Conservation (phyloP, 257 asterid genomes). For the Nicotiana undulata region DNA sequence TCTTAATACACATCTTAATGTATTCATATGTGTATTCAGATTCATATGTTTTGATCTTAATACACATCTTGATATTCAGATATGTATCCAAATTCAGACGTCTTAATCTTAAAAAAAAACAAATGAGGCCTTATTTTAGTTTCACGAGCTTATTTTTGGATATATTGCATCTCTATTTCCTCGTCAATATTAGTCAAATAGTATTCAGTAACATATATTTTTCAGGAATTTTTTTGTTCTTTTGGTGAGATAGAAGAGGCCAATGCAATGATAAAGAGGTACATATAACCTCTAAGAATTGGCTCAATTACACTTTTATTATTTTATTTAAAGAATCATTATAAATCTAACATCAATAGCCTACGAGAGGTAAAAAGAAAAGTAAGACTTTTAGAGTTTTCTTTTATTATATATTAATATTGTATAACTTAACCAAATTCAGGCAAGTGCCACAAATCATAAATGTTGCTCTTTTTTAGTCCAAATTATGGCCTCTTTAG, state of each 20-base stretch:
- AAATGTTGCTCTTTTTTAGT: neutral
- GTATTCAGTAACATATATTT: neutral
- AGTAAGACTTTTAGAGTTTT: neutral
- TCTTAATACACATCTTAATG: too few relatives aligned
- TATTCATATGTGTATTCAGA: too few relatives aligned
- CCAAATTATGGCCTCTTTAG: neutral
- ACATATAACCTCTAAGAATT: neutral
- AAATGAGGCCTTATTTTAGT: too few relatives aligned
- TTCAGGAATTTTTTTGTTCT: neutral
- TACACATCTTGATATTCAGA: too few relatives aligned
- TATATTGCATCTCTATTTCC: neutral
- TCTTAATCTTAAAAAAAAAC: too few relatives aligned
- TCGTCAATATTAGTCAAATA: neutral
- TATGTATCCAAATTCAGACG: too few relatives aligned
- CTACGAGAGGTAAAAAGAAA: neutral
- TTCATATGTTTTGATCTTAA: too few relatives aligned
- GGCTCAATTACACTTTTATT: neutral
- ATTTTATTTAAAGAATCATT: neutral
- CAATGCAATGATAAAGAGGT: neutral
- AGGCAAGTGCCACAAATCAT: neutral
- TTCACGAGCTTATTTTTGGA: neutral
- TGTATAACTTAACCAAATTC: neutral
- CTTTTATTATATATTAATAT: too few relatives aligned
- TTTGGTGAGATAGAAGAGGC: neutral
- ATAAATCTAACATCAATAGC: neutral